A percentile compares a stretch with the other conserved stretches of the same genome.
Conservation (phyloP, 2,329 filamentous ascomycete species). For the Talaromyces verruculosus region DNA sequence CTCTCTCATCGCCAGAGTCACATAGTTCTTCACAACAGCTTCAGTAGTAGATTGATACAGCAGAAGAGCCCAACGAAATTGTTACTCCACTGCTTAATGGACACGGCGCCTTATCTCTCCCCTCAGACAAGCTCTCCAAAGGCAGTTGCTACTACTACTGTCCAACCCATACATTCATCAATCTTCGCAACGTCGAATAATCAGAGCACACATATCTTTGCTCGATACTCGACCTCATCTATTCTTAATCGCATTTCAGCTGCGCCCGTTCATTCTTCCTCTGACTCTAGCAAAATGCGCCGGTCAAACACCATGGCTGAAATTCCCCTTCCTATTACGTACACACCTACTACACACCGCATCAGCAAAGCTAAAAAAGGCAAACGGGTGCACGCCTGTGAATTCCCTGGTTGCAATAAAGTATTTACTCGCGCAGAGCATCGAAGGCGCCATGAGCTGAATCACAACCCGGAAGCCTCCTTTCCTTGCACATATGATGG, state of each 20-base stretch:
- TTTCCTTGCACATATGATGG: conserved; percentile 46
- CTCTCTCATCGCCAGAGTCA: background rate
- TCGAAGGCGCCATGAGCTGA: conserved; percentile 51
- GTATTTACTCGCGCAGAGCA: conserved; percentile 54
- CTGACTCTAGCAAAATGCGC: conserved; percentile 24
- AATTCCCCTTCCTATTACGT: conserved; percentile 41
- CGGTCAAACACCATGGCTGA: conserved; percentile 32
- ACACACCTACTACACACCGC: conserved; percentile 51
- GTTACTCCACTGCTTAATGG: conserved; percentile 8
- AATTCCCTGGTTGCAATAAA: conserved; percentile 50
- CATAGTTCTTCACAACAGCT: background rate
- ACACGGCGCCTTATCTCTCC: background rate
- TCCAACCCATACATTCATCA: background rate
- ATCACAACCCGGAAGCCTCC: conserved; percentile 50
- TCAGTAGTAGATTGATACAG: background rate
- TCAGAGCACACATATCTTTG: background rate
- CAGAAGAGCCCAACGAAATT: background rate
- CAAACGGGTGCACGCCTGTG: conserved; percentile 52
- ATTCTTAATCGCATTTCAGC: conserved; percentile 2
- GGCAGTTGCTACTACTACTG: background rate
- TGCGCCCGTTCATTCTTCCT: conserved; percentile 10
- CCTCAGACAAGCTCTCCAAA: background rate
- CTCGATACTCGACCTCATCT: background rate
- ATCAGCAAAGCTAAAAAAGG: conserved; percentile 56
- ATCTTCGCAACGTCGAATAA: background rate